Evolutionary conservation across 2,329 filamentous ascomycete species (phyloP).

Genomic region (Arthroderma sp.): DNA sequence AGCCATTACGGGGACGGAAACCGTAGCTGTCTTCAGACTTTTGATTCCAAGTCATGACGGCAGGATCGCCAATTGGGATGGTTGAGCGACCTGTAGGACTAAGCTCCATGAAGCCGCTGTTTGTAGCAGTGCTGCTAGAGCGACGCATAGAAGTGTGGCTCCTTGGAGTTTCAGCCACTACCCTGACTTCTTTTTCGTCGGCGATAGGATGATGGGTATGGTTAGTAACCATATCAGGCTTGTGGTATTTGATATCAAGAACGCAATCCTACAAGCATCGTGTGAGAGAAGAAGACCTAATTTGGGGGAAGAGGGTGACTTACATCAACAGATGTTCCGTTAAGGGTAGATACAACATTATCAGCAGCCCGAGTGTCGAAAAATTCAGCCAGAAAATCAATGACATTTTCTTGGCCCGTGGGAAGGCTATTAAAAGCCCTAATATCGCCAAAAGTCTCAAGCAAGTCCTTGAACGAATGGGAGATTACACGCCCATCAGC

Average conservation of each 20-base stretch:
- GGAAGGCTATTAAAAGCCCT: slow-evolving; percentile 22
- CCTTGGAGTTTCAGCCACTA: slow-evolving; percentile 11
- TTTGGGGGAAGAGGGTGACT: slow-evolving; percentile 6
- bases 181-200: slow-evolving; percentile 10
- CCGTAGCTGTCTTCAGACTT: slow-evolving; percentile 18
- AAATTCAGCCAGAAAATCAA: slow-evolving; percentile 28
- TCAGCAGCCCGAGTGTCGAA: slow-evolving; percentile 26
- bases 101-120: slow-evolving; percentile 19
- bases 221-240: slow-evolving; percentile 16
- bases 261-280: slow-evolving; percentile 16
- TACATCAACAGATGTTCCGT: slow-evolving; percentile 25
- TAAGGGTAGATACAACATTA: slow-evolving; percentile 23
- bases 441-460: slow-evolving; percentile 26
- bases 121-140: slow-evolving; percentile 8
- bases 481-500: slow-evolving; percentile 29
- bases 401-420: slow-evolving; percentile 18
- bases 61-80: slow-evolving; percentile 24
- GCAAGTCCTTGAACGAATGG: slow-evolving; percentile 31
- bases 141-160: slow-evolving; percentile 10
- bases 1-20: slow-evolving; percentile 18
- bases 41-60: slow-evolving; percentile 21
- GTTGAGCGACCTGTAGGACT: slow-evolving; percentile 30
- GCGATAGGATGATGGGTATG: slow-evolving; percentile 9
- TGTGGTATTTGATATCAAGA: slow-evolving; percentile 19
- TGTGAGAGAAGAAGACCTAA: slow-evolving; percentile 1